Evolutionary conservation across 768 basidiomycete species (phyloP).

Genomic region (Leucogyrophana mollusca): DNA sequence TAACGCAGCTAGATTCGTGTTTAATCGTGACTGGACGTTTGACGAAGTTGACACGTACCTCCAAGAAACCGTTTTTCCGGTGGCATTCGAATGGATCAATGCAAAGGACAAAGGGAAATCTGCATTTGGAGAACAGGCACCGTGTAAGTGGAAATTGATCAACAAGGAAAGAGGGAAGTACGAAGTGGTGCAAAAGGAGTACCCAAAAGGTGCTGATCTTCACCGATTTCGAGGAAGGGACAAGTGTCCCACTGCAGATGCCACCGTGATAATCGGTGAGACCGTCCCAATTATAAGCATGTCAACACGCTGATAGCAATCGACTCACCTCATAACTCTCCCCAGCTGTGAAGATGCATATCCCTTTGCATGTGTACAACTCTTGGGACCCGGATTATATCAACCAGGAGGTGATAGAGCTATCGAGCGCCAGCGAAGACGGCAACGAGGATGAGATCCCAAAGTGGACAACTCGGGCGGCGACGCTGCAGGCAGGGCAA

Average conservation of each 20-base stretch:
- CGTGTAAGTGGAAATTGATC: not conserved
- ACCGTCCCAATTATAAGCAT: too few relatives aligned
- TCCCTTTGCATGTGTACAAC: too few relatives aligned
- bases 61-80: not conserved
- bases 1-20: not conserved
- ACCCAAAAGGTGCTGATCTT: not conserved
- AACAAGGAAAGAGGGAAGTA: conserved; percentile 1
- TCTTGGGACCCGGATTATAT: too few relatives aligned
- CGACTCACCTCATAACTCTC: too few relatives aligned
- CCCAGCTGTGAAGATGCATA: too few relatives aligned
- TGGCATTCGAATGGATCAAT: not conserved
- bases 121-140: too few relatives aligned
- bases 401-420: too few relatives aligned
- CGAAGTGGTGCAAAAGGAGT: not conserved
- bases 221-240: not conserved
- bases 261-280: conserved; percentile 3
- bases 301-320: too few relatives aligned
- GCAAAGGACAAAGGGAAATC: not conserved
- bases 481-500: too few relatives aligned
- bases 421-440: too few relatives aligned
- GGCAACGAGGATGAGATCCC: too few relatives aligned
- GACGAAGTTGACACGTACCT: not conserved
- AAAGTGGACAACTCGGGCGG: too few relatives aligned
- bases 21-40: not conserved
- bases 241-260: not conserved